Conservation (phyloP, 2,329 filamentous ascomycete species). For the Epichloe baconii region DNA sequence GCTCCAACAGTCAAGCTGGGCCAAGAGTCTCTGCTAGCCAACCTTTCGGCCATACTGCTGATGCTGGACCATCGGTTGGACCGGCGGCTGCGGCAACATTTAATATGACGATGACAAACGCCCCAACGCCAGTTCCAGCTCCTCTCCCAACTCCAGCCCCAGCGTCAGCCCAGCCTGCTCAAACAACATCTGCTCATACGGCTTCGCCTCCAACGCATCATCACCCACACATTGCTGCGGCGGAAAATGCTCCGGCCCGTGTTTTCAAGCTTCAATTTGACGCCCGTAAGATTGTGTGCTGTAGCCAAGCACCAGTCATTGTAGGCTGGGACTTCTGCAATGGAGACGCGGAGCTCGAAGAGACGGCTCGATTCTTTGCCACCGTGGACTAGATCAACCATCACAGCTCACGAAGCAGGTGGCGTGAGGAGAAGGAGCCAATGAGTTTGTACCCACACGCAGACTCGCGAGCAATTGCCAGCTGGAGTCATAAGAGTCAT, state of each 20-base stretch:
- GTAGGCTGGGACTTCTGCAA: constrained; percentile 98
- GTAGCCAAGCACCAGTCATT: constrained; percentile 80
- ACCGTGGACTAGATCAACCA: constrained; percentile 30
- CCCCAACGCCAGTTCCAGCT: neutral
- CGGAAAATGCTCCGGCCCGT: constrained; percentile 39
- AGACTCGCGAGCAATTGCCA: no score
- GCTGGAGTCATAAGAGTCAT: no score
- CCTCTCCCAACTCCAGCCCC: neutral
- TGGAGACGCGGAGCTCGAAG: constrained; percentile 65
- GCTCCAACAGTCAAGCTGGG: neutral
- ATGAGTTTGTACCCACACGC: neutral
- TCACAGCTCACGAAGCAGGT: neutral
- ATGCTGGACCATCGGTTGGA: neutral
- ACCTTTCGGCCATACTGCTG: neutral
- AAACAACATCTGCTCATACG: constrained; percentile 2
- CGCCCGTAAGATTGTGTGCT: constrained; percentile 83
- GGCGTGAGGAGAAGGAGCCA: neutral
- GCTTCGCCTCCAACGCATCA: constrained; percentile 10
- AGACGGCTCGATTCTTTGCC: constrained; percentile 66
- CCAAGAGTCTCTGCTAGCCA: neutral
- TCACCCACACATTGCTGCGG: constrained; percentile 32
- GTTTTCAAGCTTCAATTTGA: constrained; percentile 98
- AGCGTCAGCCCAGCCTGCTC: constrained; percentile 11
- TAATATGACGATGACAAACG: neutral
- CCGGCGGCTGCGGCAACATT: neutral